Conservation (phyloP, 2,329 filamentous ascomycete species). For the Aureobasidium sp. region DNA sequence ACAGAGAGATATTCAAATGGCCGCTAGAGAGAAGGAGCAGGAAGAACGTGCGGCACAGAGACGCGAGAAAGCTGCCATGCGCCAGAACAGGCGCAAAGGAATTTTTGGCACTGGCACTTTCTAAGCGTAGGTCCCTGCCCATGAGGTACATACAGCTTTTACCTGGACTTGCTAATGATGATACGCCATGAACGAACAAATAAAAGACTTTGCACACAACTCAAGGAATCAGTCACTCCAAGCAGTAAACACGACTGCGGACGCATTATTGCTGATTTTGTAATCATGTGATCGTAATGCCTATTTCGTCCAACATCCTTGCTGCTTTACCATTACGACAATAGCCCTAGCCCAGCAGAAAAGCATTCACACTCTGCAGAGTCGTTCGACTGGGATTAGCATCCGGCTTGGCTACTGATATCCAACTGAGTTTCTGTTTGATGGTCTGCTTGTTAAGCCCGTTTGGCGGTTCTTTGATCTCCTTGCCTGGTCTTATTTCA, state of each 20-base stretch:
- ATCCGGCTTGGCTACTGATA: slow-evolving; percentile 70
- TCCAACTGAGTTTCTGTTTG: slow-evolving; percentile 68
- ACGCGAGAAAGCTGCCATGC: slow-evolving; percentile 23
- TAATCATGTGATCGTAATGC: not conserved
- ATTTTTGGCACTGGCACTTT: slow-evolving; percentile 21
- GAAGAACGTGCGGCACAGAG: slow-evolving; percentile 24
- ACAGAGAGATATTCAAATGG: slow-evolving; percentile 27
- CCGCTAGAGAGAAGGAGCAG: slow-evolving; percentile 26
- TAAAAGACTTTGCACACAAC: not conserved
- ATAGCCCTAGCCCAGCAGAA: slow-evolving; percentile 51
- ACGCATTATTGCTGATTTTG: not conserved
- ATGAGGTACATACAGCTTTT: not conserved
- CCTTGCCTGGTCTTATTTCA: slow-evolving; percentile 19
- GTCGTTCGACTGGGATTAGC: slow-evolving; percentile 80
- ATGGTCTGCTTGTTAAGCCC: slow-evolving; percentile 58
- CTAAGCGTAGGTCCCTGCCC: not conserved
- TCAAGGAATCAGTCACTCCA: not conserved
- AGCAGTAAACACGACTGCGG: not conserved
- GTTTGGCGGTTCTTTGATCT: not conserved
- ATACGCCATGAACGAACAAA: not conserved
- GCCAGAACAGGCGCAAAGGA: slow-evolving; percentile 19
- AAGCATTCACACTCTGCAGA: slow-evolving; percentile 85
- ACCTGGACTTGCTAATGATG: not conserved
- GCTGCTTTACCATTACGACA: not conserved
- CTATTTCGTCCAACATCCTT: too few relatives aligned